Base-by-base conservation (phyloP, 2,329 filamentous ascomycete species). In the Botrytis hyacinthi region DNA sequence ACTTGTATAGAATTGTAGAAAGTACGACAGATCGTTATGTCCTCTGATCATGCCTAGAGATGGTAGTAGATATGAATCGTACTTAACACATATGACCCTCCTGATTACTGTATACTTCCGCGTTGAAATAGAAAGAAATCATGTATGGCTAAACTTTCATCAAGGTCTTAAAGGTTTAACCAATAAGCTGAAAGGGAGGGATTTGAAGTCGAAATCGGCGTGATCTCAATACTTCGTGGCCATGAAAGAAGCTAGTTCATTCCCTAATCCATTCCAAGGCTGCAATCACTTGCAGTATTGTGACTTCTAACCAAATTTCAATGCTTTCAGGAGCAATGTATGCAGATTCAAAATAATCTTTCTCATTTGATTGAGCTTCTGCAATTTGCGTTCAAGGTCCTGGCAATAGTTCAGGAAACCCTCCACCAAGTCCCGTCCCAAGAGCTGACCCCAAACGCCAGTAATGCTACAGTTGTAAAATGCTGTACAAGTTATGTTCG, bases 381-480 rank as follows among this genome's bases (percentile, higher is more conserved):
- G 69, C 44, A 42, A 6, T 71, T 37, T 48, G 59, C 42, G 20
- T 71, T 46, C 9, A 26, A 42, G 32, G 4, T 40, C 29, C 26
- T 51, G 59, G 35, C 26, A 51, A 59, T 57, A 57, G 26, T 18
- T 29, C 35, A 32, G 20, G 12, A n/a, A 42, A 42, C 7, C 18
- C 63, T 60, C 32, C 71, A 72, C 51, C 37, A 59, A 68, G n/a
- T 14, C 14, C 29, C 10, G 32, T 16, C 16, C 62, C 14, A 26
- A 37, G 40, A 69, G n/a, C 29, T 61, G 22, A 42, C n/a, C 40
- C 71, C 35, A 77, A 80, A 81, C 78, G 78, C 80, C 80, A 73
- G 61, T 75, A 75, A 76, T 79, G 72, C 75, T 77, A 78, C 76
- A 78, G 71, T 65, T 73, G 74, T 76, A 74, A 68, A 77, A 75